Base-by-base conservation (phyloP, 2,329 filamentous ascomycete genomes). In the Teratosphaeriaceae sp. region DNA sequence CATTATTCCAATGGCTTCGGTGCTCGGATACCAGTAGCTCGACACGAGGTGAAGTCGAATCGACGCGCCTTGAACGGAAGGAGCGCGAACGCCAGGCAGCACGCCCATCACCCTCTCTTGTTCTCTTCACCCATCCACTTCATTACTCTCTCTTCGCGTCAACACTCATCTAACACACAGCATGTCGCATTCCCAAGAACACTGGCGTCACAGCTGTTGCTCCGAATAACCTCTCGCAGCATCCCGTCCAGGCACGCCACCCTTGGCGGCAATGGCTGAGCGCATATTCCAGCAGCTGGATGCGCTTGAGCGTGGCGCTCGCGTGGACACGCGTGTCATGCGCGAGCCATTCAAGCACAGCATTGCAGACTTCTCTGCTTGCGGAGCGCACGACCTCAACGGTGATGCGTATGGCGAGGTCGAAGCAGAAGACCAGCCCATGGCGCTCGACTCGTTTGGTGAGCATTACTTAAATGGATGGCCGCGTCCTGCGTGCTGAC, bases 401-500 rank as follows among this genome's bases (percentile, higher is more conserved):
- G n/a, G n/a, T n/a, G n/a, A n/a, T 15, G 22, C 23, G 13, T 3
- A 31, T 23, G 36, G 18, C 6, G 33, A 46, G 9, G 47, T 47
- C 22, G 47, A 45, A 2, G 45, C 42, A 30, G 22, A 42, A 9
- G 42, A 54, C 5, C 34, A 47, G 21, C 48, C 47, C 2, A 33
- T 51, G 44, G 42, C 44, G 30, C 59, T 74, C 11, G 71, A 77
- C 60, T 65, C 65, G 2, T 76, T 75, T 50, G 72, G 74, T 76
- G 51, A 51, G 52, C 42, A 2, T 15, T 23, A 8, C 37, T 11
- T n/a, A 36, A 8, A 27, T 13, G 24, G 13, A 13, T 13, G 24
- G 15, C 23, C 11, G 16, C 15, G n/a, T 19, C 18, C 12, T 29
- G 7, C 8, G 21, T 23, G 26, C 47, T 55, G 37, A 60, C 39